These are phyloP conservation scores for Hypoxylon cercidicola DNA, from an alignment of 495 filamentous ascomycete genomes.

Conservation along the genomic window DNA sequence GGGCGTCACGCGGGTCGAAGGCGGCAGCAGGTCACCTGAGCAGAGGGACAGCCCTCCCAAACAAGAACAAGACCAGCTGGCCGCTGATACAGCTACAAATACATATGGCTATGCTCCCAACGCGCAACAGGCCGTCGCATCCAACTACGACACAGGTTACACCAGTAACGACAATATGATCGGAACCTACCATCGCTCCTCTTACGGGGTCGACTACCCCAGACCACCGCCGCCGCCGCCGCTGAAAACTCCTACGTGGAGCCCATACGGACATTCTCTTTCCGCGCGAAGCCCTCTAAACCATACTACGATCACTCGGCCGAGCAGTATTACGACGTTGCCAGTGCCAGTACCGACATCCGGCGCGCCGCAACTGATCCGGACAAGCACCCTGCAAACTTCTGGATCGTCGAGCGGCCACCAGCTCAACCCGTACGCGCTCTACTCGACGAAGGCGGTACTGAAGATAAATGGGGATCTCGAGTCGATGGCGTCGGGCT, in stretches of 20 bases:
- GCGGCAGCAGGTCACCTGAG: conserved; percentile 54
- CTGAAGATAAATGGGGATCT: conserved; percentile 88
- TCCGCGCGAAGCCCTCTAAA: conserved; percentile 54
- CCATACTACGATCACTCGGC: conserved; percentile 50
- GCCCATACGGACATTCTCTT: conserved; percentile 54
- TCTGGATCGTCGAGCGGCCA: conserved; percentile 52
- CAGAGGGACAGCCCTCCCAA: conserved; percentile 53
- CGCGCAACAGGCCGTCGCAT: conserved; percentile 53
- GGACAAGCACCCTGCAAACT: conserved; percentile 83
- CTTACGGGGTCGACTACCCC: conserved; percentile 57
- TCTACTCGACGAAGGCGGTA: conserved; percentile 87
- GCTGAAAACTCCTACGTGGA: conserved; percentile 62
- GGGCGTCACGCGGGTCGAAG: conserved; percentile 54
- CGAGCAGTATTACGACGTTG: conserved; percentile 54
- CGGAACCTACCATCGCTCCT: conserved; percentile 55
- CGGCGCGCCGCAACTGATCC: conserved; percentile 69
- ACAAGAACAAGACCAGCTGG: conserved; percentile 46
- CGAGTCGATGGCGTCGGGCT: conserved; percentile 77
- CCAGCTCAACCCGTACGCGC: conserved; percentile 80
- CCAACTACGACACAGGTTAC: conserved; percentile 50
- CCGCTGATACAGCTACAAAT: conserved; percentile 53
- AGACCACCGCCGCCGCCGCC: conserved; percentile 55
- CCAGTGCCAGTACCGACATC: conserved; percentile 49
- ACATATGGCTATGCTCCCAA: conserved; percentile 58
- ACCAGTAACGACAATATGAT: conserved; percentile 59